These are phyloP conservation scores for Capsaspora owczarzaki DNA, from an alignment of 78 protist species.

Conservation along the genomic window DNA sequence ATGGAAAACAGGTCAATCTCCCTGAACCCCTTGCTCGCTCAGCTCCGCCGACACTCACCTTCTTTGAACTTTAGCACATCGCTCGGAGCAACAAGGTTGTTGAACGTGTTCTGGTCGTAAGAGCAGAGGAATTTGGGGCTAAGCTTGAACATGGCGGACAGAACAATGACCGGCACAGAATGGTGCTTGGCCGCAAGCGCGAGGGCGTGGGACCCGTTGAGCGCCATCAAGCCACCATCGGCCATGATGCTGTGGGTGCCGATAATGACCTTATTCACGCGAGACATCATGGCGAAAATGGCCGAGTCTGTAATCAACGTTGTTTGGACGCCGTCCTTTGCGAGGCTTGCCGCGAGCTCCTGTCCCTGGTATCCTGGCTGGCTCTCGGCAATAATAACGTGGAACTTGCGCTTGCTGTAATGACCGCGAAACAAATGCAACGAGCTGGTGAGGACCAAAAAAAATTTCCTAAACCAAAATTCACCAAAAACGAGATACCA, in stretches of 20 bases:
- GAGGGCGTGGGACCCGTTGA: slow-evolving; percentile 68
- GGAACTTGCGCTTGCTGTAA: slow-evolving; percentile 43
- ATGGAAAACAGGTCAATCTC: neutral
- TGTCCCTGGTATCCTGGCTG: slow-evolving; percentile 51
- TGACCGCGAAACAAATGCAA: no score
- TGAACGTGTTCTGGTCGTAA: slow-evolving; percentile 76
- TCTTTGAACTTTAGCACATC: no score
- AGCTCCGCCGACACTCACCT: no score
- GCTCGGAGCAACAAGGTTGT: slow-evolving; percentile 24
- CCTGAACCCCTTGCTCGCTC: no score
- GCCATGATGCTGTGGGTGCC: slow-evolving; percentile 76
- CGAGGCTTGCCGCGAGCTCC: slow-evolving; percentile 47
- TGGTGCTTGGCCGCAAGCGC: slow-evolving; percentile 83
- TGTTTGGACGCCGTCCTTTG: slow-evolving; percentile 42
- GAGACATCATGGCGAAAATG: slow-evolving; percentile 85
- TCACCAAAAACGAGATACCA: no score
- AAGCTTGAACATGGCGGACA: slow-evolving; percentile 74
- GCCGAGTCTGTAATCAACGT: slow-evolving; percentile 73
- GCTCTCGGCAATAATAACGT: slow-evolving; percentile 56
- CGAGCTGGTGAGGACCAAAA: no score
- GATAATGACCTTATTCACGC: slow-evolving; percentile 78
- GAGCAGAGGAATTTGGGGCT: slow-evolving; percentile 60
- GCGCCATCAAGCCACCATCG: slow-evolving; percentile 88
- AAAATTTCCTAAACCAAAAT: no score
- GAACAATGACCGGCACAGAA: slow-evolving; percentile 86